These are phyloP conservation scores for Neurospora sp. DNA, from an alignment of 495 filamentous ascomycete genomes.

Conservation along the genomic window DNA sequence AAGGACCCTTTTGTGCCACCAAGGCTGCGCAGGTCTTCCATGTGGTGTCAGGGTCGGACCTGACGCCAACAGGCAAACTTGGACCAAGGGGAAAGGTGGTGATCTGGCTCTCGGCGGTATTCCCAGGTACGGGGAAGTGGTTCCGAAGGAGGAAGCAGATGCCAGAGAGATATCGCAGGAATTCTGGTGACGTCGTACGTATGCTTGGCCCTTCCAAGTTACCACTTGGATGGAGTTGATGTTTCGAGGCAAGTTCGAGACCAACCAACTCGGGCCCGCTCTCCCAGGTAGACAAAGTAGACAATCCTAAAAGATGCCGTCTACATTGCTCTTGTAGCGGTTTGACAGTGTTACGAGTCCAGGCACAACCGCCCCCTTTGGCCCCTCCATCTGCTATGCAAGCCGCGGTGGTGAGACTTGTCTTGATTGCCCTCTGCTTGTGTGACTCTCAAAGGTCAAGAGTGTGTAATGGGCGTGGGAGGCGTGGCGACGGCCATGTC, in stretches of 20 bases:
- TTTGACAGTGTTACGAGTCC: neutral
- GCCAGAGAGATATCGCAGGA: neutral
- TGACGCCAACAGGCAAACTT: neutral
- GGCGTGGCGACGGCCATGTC: neutral
- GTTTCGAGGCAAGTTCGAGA: neutral
- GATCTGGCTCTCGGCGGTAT: neutral
- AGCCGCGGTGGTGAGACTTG: neutral
- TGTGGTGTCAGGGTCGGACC: neutral
- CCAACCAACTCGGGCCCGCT: neutral
- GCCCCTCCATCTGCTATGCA: neutral
- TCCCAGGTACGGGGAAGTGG: neutral
- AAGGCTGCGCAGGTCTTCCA: neutral
- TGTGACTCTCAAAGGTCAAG: neutral
- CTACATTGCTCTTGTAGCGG: neutral
- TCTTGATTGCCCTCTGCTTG: neutral
- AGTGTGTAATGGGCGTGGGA: neutral
- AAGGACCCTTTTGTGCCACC: slow-evolving; percentile 1
- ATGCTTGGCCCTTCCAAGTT: neutral
- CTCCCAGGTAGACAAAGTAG: neutral
- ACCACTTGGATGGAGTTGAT: neutral
- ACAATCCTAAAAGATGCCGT: neutral
- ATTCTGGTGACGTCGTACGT: neutral
- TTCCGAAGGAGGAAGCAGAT: neutral
- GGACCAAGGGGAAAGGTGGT: neutral
- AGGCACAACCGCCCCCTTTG: neutral